These are phyloP conservation scores for Populus simonii DNA, from an alignment of 345 rosid genomes.

Conservation along the genomic window DNA sequence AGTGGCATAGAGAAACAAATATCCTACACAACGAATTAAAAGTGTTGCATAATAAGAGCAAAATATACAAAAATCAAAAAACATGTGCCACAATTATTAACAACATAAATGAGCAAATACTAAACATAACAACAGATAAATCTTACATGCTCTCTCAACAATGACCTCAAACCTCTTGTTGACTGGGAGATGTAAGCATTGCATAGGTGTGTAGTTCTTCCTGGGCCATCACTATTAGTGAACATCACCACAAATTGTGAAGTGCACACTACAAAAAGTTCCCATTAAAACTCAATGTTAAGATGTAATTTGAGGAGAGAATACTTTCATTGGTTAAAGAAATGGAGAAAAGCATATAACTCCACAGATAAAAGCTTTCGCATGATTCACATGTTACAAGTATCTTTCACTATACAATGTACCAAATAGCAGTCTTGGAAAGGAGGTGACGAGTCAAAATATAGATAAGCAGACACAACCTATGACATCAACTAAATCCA, in stretches of 20 bases:
- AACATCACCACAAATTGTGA: constrained; percentile 92
- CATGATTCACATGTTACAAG: background rate
- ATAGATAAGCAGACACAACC: background rate
- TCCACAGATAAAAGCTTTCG: background rate
- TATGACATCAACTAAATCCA: background rate
- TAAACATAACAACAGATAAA: constrained; percentile 6
- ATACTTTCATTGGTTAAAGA: background rate
- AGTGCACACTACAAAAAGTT: constrained; percentile 59
- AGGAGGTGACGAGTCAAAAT: background rate
- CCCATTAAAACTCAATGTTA: constrained; percentile 21
- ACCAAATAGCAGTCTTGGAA: background rate
- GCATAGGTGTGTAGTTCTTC: constrained; percentile 44
- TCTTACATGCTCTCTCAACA: constrained; percentile 82
- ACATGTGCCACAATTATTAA: background rate
- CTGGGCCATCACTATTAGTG: constrained; percentile 41
- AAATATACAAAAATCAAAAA: background rate
- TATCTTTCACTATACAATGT: background rate
- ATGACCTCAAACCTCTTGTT: constrained; percentile 77
- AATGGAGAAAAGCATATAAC: background rate
- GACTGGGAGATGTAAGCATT: constrained; percentile 81
- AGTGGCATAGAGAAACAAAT: constrained; percentile 88
- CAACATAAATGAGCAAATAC: background rate
- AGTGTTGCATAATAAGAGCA: background rate
- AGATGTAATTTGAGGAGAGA: background rate
- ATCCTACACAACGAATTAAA: constrained; percentile 47